Evolutionary conservation across 257 asterid species (phyloP), one percentile per base, ranked within the genome.

Genomic region (Nicotiana undulata): DNA sequence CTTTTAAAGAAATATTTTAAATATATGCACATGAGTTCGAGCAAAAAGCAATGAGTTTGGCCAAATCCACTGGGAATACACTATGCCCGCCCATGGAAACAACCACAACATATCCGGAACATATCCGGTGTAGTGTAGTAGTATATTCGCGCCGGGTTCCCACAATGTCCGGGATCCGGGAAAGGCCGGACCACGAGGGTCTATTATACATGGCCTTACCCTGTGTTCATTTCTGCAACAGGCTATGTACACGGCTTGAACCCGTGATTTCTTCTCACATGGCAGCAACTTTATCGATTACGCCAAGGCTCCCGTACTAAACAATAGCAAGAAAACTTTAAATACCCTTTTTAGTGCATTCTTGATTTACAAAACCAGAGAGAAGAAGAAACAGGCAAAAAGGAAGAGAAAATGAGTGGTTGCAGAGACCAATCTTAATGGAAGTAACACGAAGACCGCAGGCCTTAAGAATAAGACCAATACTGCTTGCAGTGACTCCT

Each of bases 401-500:
- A 6, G 28, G 4, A 52, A 61, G 68, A 63, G 11, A 28, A 63
- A 11, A 28, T 12, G 24, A 26, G 63, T 32, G n/a, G n/a, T 46
- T 29, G 72, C 60, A 72, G 82, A 76, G 80, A 91, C 94, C 97
- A 85, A 92, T 92, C 81, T 92, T 92, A 72, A 92, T 90, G 89
- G 90, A 90, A 76, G 97, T 92, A 80, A 92, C 89, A 58, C 94
- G 97, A 68, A 90, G 94, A 0, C 97, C 94, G 84, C 97, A 89
- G 82, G 92, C 89, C 87, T 90, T 85, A 81, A 92, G 93, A 85
- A 90, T 79, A 83, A 92, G 92, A 28, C 97, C 94, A 77, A 92
- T 86, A 74, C 94, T 92, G 86, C 94, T 92, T 55, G 97, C 97
- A 29, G 97, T 92, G 72, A 92, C 97, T 75, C 97, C 97, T 85